Percentiles rank a stretch among this genome's conserved stretches.
Evolutionary conservation across 169 alveolate species (phyloP).

Genomic region (Cryptosporidium bovis): DNA sequence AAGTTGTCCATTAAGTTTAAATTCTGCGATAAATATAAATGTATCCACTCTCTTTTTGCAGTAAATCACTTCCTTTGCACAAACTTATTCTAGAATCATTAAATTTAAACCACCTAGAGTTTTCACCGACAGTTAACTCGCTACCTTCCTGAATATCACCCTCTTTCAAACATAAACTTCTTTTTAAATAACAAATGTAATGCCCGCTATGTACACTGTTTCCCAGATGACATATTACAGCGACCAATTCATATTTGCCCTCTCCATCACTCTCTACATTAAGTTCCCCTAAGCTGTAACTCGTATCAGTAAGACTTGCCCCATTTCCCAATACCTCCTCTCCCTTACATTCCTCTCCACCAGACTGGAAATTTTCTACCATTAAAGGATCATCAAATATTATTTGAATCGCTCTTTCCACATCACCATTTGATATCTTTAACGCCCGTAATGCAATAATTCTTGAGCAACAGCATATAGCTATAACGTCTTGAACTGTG

Average conservation of each 20-base stretch:
- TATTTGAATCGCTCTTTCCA: slow-evolving; percentile 60
- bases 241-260: slow-evolving; percentile 83
- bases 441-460: slow-evolving; percentile 35
- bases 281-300: background rate
- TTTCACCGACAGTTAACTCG: background rate
- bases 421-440: background rate
- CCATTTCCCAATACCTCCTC: background rate
- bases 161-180: background rate
- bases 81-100: slow-evolving; percentile 34
- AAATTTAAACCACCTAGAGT: slow-evolving; percentile 35
- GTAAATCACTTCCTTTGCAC: slow-evolving; percentile 9
- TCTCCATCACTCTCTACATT: slow-evolving; percentile 20
- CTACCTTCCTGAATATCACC: background rate
- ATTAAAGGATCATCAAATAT: slow-evolving; percentile 51
- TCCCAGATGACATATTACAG: slow-evolving; percentile 88
- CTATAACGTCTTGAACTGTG: slow-evolving; percentile 13
- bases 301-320: background rate
- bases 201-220: slow-evolving; percentile 88
- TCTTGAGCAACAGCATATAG: slow-evolving; percentile 46
- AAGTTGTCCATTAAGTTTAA: background rate
- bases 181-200: slow-evolving; percentile 85
- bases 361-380: slow-evolving; percentile 4
- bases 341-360: background rate
- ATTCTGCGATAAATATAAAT: slow-evolving; percentile 48
- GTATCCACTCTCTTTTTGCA: slow-evolving; percentile 49